Base-by-base conservation (phyloP, 768 basidiomycete species). In the Kwoniella botswanensis region DNA sequence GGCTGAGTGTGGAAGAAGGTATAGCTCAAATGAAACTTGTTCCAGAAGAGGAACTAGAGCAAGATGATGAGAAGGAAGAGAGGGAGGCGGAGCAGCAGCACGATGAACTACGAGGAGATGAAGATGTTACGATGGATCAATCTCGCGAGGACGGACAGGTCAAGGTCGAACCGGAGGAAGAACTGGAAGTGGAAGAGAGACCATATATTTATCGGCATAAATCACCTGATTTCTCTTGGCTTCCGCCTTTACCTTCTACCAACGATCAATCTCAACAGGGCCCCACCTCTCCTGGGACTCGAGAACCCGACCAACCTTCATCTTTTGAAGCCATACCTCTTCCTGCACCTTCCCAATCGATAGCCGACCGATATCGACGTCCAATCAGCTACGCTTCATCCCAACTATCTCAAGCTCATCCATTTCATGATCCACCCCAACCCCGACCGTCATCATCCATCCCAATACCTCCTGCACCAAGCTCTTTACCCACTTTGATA, bases 401-500 rank as follows among this genome's bases (percentile, higher is more conserved):
- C 3, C 70, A 70, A 46, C 68, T 79, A 11, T 65, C 72, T 1
- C 65, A 70, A 59, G 44, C 74, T 13, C 67, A 63, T 64, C 65
- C 74, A 55, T 73, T 70, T 60, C 56, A 64, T 22, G 75, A 76
- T 63, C 71, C 75, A 11, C 74, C 72, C 17, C 21, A 60, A 43
- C 71, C 66, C 12, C 53, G 52, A 13, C 12, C 58, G 6, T 17
- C 43, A 63, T 12, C 18, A 15, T 1, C 17, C 29, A 3, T 18
- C 26, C 57, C 61, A 15, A 18, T 67, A 2, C 76, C 72, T n/a
- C 59, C 70, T 6, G 55, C 75, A 13, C 65, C 77, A 1, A 68
- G 72, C 6, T 78, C 77, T 7, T 71, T 80, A 42, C 74, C 77
- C 1, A 66, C 63, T 7, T 65, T 80, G 2, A 69, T 78, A 15